phyloP scores from a whole-genome alignment of 495 filamentous ascomycete species.

The Penicillium nucicola region DNA sequence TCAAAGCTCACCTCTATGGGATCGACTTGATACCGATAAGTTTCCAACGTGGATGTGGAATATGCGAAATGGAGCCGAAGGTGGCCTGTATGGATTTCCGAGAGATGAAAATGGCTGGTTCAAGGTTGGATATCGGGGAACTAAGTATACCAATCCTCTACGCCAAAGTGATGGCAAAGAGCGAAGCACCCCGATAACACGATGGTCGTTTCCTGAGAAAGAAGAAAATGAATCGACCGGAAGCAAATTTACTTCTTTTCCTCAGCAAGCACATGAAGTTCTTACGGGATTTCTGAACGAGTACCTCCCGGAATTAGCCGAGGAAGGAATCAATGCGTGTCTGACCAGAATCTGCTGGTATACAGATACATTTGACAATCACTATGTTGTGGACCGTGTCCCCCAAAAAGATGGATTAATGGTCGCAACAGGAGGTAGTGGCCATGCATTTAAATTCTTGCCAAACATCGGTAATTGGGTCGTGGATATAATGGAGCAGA shows the following conservation, averaged over 20 bases:
- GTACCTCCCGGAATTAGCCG: slow-evolving; percentile 32
- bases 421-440: slow-evolving; percentile 70
- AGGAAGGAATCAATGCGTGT: slow-evolving; percentile 11
- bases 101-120: slow-evolving; percentile 32
- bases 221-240: too few species aligned
- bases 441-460: slow-evolving; percentile 78
- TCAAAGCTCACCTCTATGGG: slow-evolving; percentile 20
- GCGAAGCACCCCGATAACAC: slow-evolving; percentile 33
- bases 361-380: slow-evolving; percentile 62
- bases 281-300: slow-evolving; percentile 28
- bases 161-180: slow-evolving; percentile 25
- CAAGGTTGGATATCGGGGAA: slow-evolving; percentile 46
- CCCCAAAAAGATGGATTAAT: slow-evolving; percentile 56
- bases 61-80: slow-evolving; percentile 27
- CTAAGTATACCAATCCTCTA: slow-evolving; percentile 35
- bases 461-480: slow-evolving; percentile 72
- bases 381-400: slow-evolving; percentile 68
- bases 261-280: slow-evolving; percentile 10
- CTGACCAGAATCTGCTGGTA: slow-evolving; percentile 77
- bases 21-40: slow-evolving; percentile 8
- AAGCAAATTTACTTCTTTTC: neutral
- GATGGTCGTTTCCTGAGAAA: slow-evolving; percentile 17
- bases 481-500: slow-evolving; percentile 52
- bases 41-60: slow-evolving; percentile 34
- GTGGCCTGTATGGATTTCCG: slow-evolving; percentile 39